These are phyloP conservation scores for Bigelowiella natans DNA, from an alignment of 78 protist species.

Conservation along the genomic window DNA sequence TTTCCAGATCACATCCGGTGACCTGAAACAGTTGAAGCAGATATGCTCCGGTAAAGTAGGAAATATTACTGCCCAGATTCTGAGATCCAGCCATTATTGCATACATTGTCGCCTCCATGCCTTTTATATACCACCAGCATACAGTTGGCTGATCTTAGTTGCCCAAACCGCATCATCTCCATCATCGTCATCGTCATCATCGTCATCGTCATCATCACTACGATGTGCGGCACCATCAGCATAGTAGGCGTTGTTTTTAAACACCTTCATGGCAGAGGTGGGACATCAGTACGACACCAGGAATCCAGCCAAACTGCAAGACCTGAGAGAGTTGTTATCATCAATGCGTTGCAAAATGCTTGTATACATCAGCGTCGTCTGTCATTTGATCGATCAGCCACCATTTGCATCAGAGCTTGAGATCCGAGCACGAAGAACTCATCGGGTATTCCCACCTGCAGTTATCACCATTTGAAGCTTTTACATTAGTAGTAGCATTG, in stretches of 20 bases:
- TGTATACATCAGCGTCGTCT: too few relatives aligned
- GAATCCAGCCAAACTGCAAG: neutral
- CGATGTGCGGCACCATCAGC: too few relatives aligned
- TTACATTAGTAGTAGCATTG: too few relatives aligned
- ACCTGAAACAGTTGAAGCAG: neutral
- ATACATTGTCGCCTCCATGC: neutral
- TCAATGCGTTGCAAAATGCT: too few relatives aligned
- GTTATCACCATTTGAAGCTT: too few relatives aligned
- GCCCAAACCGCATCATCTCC: too few relatives aligned
- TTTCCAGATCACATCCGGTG: neutral
- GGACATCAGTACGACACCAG: neutral
- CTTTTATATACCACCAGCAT: too few relatives aligned
- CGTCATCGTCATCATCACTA: too few relatives aligned
- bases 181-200: too few relatives aligned
- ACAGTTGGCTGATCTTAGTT: too few relatives aligned
- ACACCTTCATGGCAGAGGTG: neutral
- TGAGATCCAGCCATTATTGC: neutral
- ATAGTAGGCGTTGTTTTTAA: too few relatives aligned
- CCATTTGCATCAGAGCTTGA: neutral
- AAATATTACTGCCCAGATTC: neutral
- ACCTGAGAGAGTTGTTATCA: too few relatives aligned
- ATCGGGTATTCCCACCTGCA: neutral
- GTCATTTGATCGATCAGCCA: neutral
- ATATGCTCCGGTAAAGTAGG: neutral
- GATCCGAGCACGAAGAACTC: neutral